phyloP scores from a whole-genome alignment of 257 asterid species.

The Solanum boliviense region DNA sequence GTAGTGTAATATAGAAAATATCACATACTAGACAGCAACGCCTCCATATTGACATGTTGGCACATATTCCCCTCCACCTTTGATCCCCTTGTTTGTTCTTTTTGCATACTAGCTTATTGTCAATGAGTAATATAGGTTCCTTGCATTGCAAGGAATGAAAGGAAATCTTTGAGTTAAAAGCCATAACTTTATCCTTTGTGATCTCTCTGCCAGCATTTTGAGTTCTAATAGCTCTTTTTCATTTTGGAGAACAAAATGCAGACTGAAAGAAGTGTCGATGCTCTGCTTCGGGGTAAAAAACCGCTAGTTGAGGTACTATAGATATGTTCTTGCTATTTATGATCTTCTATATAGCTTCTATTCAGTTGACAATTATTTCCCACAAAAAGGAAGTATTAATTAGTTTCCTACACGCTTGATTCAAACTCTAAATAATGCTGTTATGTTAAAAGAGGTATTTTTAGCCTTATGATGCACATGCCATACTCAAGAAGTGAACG shows the following conservation, averaged over 20 bases:
- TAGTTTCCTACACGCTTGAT: not conserved
- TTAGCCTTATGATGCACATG: not conserved
- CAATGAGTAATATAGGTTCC: not conserved
- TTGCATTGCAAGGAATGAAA: not conserved
- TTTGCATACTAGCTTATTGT: not conserved
- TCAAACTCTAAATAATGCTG: not conserved
- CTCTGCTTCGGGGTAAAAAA: conserved; percentile 43
- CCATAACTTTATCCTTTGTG: not conserved
- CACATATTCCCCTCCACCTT: not conserved
- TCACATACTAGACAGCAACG: not conserved
- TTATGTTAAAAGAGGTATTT: not conserved
- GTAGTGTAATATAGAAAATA: not conserved
- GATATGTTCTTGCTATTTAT: conserved; percentile 1
- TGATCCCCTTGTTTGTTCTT: not conserved
- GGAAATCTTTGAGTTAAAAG: not conserved
- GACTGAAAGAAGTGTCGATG: conserved; percentile 69
- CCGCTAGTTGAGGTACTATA: conserved; percentile 57
- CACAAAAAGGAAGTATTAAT: not conserved
- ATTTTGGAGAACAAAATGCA: conserved; percentile 4
- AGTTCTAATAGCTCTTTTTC: not conserved
- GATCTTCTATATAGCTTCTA: not conserved
- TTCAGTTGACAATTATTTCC: not conserved
- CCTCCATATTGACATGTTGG: not conserved
- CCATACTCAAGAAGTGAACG: not conserved
- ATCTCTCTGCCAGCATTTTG: not conserved